phyloP scores from a whole-genome alignment of 176 grass and related monocot species.

The Hsuehochloa calcarea region DNA sequence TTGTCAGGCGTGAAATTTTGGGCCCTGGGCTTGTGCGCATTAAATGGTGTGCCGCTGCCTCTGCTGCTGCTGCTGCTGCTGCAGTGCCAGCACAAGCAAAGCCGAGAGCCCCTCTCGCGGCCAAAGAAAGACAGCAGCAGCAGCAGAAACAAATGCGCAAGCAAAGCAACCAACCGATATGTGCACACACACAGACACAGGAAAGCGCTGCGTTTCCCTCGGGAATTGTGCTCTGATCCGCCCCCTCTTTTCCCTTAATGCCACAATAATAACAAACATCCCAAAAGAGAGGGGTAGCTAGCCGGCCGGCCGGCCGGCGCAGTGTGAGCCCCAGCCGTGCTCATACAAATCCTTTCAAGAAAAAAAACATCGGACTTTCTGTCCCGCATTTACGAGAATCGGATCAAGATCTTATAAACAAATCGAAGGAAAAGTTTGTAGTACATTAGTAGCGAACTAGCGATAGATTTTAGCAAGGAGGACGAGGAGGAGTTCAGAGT shows the following conservation, averaged over 20 bases:
- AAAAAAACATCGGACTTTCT: neutral
- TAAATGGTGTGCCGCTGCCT: neutral
- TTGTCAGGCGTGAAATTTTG: slow-evolving; percentile 48
- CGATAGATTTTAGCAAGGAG: neutral
- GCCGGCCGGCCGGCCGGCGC: neutral
- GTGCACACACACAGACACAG: slow-evolving; percentile 17
- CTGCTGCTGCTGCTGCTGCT: slow-evolving; percentile 20
- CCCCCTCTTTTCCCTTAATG: slow-evolving; percentile 24
- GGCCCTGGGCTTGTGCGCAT: slow-evolving; percentile 21
- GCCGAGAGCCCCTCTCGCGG: slow-evolving; percentile 25
- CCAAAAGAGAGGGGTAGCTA: slow-evolving; percentile 21
- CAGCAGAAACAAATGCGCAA: slow-evolving; percentile 44
- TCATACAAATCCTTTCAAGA: neutral
- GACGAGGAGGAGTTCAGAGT: neutral
- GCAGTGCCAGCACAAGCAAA: slow-evolving; percentile 46
- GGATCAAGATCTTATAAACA: neutral
- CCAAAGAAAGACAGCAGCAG: slow-evolving; percentile 16
- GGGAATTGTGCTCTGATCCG: slow-evolving; percentile 61
- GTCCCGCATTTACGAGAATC: neutral
- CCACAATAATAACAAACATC: slow-evolving; percentile 23
- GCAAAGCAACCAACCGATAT: slow-evolving; percentile 15
- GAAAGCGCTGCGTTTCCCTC: slow-evolving; percentile 24
- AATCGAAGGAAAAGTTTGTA: neutral
- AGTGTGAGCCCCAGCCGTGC: slow-evolving; percentile 1
- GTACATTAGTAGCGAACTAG: neutral